Evolutionary conservation across 2,329 filamentous ascomycete genomes (phyloP).

Genomic region (Dissoconium aciculare): DNA sequence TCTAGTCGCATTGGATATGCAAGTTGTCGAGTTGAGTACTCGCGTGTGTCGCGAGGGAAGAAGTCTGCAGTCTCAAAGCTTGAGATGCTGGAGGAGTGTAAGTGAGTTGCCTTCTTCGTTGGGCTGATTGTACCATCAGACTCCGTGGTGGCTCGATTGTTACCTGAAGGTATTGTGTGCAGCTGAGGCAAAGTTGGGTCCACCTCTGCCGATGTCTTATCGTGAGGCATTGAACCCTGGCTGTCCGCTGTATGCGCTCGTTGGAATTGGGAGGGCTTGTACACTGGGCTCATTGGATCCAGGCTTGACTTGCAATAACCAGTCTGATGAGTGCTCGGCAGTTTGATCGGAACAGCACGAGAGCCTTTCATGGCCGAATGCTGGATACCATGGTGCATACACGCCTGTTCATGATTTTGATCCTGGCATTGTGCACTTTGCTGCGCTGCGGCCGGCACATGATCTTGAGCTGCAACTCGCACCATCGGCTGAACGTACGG

Average conservation of each 20-base stretch:
- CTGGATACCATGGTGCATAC: no score
- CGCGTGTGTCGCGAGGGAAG: conserved; percentile 25
- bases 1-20: conserved; percentile 13
- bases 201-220: conserved; percentile 7
- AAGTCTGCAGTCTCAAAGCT: conserved; percentile 27
- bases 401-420: no score
- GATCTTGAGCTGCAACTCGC: background rate
- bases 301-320: conserved; percentile 18
- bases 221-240: conserved; percentile 3
- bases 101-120: conserved; percentile 12
- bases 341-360: conserved; percentile 23
- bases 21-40: conserved; percentile 23
- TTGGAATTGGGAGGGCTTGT: conserved; percentile 17
- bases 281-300: conserved; percentile 27
- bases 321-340: conserved; percentile 16
- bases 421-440: no score
- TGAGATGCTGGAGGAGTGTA: conserved; percentile 22
- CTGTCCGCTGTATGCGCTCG: conserved; percentile 1
- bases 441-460: conserved; percentile 3
- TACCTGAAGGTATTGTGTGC: conserved; percentile 3
- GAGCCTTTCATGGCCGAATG: conserved; percentile 16
- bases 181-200: conserved; percentile 12
- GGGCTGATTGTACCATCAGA: conserved; percentile 15
- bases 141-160: conserved; percentile 6
- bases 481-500: conserved; percentile 5